Conservation (phyloP, 1,139 yeast genomes). For the Suhomyces kunorum region DNA sequence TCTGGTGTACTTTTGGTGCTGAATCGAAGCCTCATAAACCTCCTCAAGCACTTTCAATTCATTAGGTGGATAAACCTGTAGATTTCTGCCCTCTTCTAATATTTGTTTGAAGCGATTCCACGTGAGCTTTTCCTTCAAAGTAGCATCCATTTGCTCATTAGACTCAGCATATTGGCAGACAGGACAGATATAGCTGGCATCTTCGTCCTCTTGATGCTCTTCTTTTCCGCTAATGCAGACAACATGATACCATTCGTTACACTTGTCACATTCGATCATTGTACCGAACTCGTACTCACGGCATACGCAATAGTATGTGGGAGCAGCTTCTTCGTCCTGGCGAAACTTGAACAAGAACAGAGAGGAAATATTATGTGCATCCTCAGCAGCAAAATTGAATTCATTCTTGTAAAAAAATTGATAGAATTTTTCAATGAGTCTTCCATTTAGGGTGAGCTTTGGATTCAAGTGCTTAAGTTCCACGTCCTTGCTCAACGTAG, state of each 20-base stretch:
- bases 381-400: constrained; percentile 44
- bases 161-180: constrained; percentile 50
- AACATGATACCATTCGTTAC: constrained; percentile 82
- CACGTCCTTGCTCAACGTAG: constrained; percentile 26
- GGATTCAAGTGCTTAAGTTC: constrained; percentile 21
- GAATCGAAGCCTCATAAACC: constrained; percentile 25
- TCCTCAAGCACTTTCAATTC: constrained; percentile 35
- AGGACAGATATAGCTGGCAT: constrained; percentile 61
- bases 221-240: constrained; percentile 54
- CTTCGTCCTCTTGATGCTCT: constrained; percentile 32
- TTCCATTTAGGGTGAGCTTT: constrained; percentile 23
- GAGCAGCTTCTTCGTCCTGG: constrained; percentile 18
- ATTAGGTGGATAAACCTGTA: constrained; percentile 42
- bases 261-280: constrained; percentile 78
- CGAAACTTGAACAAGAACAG: constrained; percentile 24
- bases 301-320: constrained; percentile 63
- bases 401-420: constrained; percentile 34
- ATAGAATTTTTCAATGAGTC: constrained; percentile 30
- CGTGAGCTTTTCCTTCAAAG: constrained; percentile 24
- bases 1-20: constrained; percentile 14
- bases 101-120: constrained; percentile 21
- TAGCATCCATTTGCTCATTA: constrained; percentile 18
- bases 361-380: constrained; percentile 35
- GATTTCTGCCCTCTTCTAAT: constrained; percentile 30
- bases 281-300: constrained; percentile 66